Evolutionary conservation across 345 rosid genomes (phyloP), one percentile per base, ranked within the genome.

Genomic region (Hibiscus tridactylites): DNA sequence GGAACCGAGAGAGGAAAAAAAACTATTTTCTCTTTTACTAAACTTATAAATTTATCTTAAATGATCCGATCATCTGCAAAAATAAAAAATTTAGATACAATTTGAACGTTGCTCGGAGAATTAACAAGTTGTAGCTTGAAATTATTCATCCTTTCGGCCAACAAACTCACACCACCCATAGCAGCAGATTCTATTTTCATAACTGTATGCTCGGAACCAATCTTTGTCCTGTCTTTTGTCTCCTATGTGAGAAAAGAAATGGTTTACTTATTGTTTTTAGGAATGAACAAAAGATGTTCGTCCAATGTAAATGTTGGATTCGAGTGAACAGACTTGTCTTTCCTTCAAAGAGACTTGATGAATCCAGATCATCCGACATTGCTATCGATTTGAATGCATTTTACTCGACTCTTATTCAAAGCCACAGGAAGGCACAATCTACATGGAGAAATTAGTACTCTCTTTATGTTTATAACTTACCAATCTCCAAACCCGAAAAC

Each of bases 301-400:
- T 17, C 9, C 11, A 33, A 62, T 29, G 53, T 28, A n/a, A 66
- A 50, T 31, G 39, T 3, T 3, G 6, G 39, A 1, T 35, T 35
- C 44, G 26, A 60, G 19, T 64, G 46, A 60, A 5, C 17, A 29
- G 42, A 60, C 89, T 81, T 80, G 79, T 97, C 86, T 83, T 84
- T 73, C 84, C 93, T 87, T 87, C 91, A 11, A 94, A 94, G 12
- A 90, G 96, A 78, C 97, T 91, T 24, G 97, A 94, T 82, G 91
- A 81, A 85, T 93, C 97, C 16, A 93, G 90, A 77, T 94, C 98
- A 53, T 82, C 82, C 46, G 96, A 94, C 98, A 91, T 91, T 66
- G 97, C 97, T 80, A 91, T 91, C 85, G 91, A 76, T 73, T 88
- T 88, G 75, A 94, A 94, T 33, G 98, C 98, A 77, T 90, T 75